Conservation (phyloP, 2,329 filamentous ascomycete species). For the Sporothrix inflata region DNA sequence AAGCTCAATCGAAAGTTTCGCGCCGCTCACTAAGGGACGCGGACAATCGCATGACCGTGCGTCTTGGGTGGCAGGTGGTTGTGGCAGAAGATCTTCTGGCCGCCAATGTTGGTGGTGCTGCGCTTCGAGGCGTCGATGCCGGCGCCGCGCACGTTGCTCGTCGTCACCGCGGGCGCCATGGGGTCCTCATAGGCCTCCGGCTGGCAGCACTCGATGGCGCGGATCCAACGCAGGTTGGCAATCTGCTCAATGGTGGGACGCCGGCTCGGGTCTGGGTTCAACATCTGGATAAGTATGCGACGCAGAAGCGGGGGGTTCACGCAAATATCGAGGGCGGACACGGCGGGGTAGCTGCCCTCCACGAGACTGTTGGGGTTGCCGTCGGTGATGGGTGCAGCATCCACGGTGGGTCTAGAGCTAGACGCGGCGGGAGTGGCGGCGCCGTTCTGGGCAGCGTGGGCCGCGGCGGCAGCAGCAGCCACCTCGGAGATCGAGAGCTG, state of each 20-base stretch:
- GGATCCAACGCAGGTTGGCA: conserved; percentile 71
- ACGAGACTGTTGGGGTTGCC: conserved; percentile 45
- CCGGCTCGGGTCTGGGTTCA: conserved; percentile 74
- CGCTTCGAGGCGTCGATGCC: conserved; percentile 67
- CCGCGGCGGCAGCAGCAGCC: neutral
- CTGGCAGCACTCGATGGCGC: conserved; percentile 77
- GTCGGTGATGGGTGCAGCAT: conserved; percentile 48
- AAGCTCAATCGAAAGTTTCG: neutral
- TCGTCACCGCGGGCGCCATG: conserved; percentile 29
- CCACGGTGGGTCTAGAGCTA: conserved; percentile 37
- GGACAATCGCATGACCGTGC: conserved; percentile 35
- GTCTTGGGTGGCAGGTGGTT: conserved; percentile 58
- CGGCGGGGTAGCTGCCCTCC: conserved; percentile 58
- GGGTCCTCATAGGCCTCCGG: conserved; percentile 70
- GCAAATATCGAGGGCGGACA: conserved; percentile 64
- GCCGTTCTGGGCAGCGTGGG: neutral
- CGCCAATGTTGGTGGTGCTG: conserved; percentile 47
- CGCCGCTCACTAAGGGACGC: neutral
- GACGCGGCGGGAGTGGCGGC: neutral
- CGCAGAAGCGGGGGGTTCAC: conserved; percentile 70
- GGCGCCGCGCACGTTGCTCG: conserved; percentile 35
- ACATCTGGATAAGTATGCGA: conserved; percentile 76
- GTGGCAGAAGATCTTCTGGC: conserved; percentile 61
- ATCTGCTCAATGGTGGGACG: conserved; percentile 72
- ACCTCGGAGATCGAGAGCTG: neutral